phyloP scores from a whole-genome alignment of 2,329 filamentous ascomycete genomes.

The Exophiala phaeomuriformis region DNA sequence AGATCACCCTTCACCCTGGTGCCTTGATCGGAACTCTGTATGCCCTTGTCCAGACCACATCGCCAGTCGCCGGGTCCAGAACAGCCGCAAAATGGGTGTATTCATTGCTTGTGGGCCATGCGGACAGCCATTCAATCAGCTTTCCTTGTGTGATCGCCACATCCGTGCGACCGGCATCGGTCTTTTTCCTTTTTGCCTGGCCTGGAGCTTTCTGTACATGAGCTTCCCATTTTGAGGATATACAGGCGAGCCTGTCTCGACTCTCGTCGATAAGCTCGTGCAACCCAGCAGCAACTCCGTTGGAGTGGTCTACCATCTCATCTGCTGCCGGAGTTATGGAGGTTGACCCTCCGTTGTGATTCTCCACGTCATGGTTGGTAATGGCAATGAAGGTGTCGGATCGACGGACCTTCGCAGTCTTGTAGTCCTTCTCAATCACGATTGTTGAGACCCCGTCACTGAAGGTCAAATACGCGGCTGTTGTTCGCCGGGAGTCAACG shows the following conservation, averaged over 20 bases:
- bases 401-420: constrained; percentile 39
- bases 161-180: constrained; percentile 13
- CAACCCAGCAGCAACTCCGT: constrained; percentile 14
- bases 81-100: constrained; percentile 52
- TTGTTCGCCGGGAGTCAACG: constrained; percentile 37
- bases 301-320: neutral
- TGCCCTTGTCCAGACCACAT: constrained; percentile 41
- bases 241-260: constrained; percentile 18
- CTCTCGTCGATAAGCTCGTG: constrained; percentile 24
- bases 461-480: constrained; percentile 53
- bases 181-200: neutral
- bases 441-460: constrained; percentile 44
- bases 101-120: constrained; percentile 51
- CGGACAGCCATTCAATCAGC: constrained; percentile 44
- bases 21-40: constrained; percentile 25
- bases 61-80: constrained; percentile 48
- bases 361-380: constrained; percentile 49
- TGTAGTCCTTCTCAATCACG: constrained; percentile 52
- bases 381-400: constrained; percentile 47
- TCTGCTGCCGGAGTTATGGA: constrained; percentile 15
- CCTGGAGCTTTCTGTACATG: neutral
- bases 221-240: constrained; percentile 17
- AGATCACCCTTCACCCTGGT: neutral
- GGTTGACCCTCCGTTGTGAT: constrained; percentile 24
- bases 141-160: constrained; percentile 30